phyloP scores from a whole-genome alignment of 495 filamentous ascomycete genomes.

The Penicillium pancosmium region DNA sequence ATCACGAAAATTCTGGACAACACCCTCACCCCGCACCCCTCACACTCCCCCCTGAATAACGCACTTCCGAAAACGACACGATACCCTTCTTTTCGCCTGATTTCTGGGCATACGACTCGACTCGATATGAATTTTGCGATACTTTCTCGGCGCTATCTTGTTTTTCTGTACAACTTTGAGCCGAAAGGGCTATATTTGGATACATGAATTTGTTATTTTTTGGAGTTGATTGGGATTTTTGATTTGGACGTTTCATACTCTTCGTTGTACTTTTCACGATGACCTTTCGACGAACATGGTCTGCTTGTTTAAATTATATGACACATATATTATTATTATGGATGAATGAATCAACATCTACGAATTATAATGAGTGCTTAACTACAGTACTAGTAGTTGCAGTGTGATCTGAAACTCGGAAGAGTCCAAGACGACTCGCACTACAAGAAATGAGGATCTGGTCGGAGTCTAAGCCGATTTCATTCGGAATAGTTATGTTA shows the following conservation, averaged over 20 bases:
- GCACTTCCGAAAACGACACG: slow-evolving; percentile 8
- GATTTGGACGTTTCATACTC: background rate
- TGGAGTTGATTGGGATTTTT: background rate
- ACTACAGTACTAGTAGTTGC: background rate
- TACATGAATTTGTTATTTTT: background rate
- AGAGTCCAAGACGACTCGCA: background rate
- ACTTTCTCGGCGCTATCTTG: background rate
- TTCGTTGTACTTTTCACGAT: slow-evolving; percentile 6
- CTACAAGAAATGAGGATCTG: background rate
- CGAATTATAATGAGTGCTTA: background rate
- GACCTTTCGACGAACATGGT: slow-evolving; percentile 4
- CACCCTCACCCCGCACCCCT: too few species aligned
- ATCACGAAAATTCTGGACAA: background rate
- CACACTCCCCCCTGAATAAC: background rate
- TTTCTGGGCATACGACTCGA: background rate
- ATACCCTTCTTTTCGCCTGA: slow-evolving; percentile 10
- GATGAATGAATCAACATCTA: background rate
- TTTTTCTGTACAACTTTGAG: slow-evolving; percentile 3
- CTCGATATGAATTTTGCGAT: slow-evolving; percentile 1
- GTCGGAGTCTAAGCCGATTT: background rate
- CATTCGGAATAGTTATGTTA: background rate
- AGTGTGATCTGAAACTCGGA: too few species aligned
- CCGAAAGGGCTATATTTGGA: background rate
- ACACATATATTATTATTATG: slow-evolving; percentile 1
- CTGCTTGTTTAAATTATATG: background rate